A percentile compares a stretch with the other conserved stretches of the same genome.
These are phyloP conservation scores for Dryas octopetala DNA, from an alignment of 306 rosid species.

Conservation along the genomic window DNA sequence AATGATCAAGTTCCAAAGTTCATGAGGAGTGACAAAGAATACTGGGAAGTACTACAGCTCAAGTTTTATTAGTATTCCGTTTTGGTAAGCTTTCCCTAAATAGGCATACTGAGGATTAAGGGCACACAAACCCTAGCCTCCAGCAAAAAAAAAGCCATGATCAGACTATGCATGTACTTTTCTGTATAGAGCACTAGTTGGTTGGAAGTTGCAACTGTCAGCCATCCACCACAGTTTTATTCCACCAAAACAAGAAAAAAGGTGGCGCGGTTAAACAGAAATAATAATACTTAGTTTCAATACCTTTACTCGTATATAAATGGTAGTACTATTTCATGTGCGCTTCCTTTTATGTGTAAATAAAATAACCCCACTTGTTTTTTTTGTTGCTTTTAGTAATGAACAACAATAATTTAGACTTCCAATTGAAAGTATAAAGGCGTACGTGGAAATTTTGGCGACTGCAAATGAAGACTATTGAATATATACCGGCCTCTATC, in stretches of 20 bases:
- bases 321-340: too few relatives aligned
- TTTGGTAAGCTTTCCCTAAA: constrained; percentile 5
- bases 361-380: too few relatives aligned
- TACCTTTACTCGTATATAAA: too few relatives aligned
- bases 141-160: neutral
- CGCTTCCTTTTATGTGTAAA: too few relatives aligned
- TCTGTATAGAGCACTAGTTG: neutral
- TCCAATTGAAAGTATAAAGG: too few relatives aligned
- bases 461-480: too few relatives aligned
- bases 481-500: too few relatives aligned
- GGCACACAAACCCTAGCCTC: neutral
- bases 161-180: neutral
- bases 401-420: too few relatives aligned
- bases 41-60: neutral
- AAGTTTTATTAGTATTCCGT: neutral
- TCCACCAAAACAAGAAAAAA: neutral
- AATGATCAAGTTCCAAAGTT: neutral
- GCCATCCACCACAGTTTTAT: neutral
- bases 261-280: too few relatives aligned
- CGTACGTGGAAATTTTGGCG: too few relatives aligned
- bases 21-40: neutral
- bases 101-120: neutral
- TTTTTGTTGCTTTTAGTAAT: too few relatives aligned
- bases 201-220: neutral
- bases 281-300: too few relatives aligned